Percentiles rank a stretch among this genome's conserved stretches.
Conservation (phyloP, 1,139 yeast genomes). For the Magnusiomyces starmeri region DNA sequence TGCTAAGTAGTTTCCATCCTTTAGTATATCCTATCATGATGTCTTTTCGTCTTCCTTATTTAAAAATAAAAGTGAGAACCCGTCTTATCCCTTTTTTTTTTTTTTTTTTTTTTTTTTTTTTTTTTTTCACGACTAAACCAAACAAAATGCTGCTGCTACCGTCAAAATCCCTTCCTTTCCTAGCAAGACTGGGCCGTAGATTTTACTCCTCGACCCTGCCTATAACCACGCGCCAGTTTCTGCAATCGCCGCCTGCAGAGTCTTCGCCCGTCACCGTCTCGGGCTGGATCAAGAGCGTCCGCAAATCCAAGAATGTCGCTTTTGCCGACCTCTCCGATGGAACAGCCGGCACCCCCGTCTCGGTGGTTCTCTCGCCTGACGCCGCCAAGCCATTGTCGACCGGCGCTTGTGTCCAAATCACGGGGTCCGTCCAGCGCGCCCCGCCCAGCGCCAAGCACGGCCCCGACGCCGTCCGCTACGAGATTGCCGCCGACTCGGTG, state of each 20-base stretch:
- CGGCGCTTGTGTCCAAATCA: slow-evolving; percentile 42
- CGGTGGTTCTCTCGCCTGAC: slow-evolving; percentile 43
- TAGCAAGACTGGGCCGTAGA: not conserved
- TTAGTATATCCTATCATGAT: no score
- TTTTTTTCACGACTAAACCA: no score
- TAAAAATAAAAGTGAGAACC: no score
- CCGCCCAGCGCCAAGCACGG: not conserved
- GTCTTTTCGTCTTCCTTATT: no score
- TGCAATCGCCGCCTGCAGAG: slow-evolving; percentile 9
- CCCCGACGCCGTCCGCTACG: slow-evolving; percentile 39
- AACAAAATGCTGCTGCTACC: no score
- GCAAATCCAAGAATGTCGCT: slow-evolving; percentile 66
- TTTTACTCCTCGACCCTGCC: slow-evolving; percentile 11
- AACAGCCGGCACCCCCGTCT: slow-evolving; percentile 46
- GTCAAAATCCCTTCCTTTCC: no score
- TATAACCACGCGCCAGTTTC: slow-evolving; percentile 10
- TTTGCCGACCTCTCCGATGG: slow-evolving; percentile 82
- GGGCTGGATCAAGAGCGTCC: slow-evolving; percentile 74
- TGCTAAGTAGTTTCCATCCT: no score
- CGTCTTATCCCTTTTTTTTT: no score
- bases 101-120: no score
- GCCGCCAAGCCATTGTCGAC: slow-evolving; percentile 30
- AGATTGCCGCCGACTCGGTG: slow-evolving; percentile 37
- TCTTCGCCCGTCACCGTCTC: slow-evolving; percentile 28
- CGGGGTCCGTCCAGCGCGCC: slow-evolving; percentile 35